Base-by-base conservation (phyloP, 2,329 filamentous ascomycete genomes). In the Apiospora kogelbergensis region DNA sequence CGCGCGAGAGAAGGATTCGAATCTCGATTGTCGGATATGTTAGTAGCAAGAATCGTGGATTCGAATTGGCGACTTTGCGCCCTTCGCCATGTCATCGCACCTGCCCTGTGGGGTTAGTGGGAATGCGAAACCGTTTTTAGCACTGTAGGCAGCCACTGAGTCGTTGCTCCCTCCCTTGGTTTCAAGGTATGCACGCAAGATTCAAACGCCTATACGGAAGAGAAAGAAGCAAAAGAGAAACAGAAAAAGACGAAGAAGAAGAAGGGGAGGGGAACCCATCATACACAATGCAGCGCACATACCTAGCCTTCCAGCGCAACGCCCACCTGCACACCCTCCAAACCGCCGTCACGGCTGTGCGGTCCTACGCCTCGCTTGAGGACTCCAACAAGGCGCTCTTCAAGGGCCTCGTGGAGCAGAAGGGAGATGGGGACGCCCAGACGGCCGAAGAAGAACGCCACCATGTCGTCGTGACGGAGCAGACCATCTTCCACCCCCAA, bases 401-500 rank as follows among this genome's bases (percentile, higher is more conserved):
- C 81, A 92, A 91, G 75, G 79, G 85, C 15, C 84, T 81, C 5
- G 76, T 76, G 10, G 82, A 85, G 6, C 77, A 84, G 1, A 84
- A 88, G 72, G 53, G 26, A 4, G 53, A 60, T 3, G 53, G 26
- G 7, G 53, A 60, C 15, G 53, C 30, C 3, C 11, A 11, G 11
- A 5, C 40, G 11, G 40, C 40, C 13, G 40, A 15, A 15, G 53
- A 22, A n/a, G 26, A n/a, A 1, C 53, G 53, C 17, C 41, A 65
- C 15, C 84, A 85, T 74, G 85, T 89, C n/a, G 78, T 93, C 24
- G 83, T 88, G 6, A 91, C 89, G 0, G 81, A 86, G 1, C 80
- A 86, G 63, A 93, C 91, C n/a, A 90, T 93, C 70, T 94, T 94
- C 79, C 90, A 94, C 71, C 88, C 90, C 0, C 91, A 94, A 78